Evolutionary conservation across 495 filamentous ascomycete genomes (phyloP), one percentile per base, ranked within the genome.

Genomic region (Viridothelium virens): DNA sequence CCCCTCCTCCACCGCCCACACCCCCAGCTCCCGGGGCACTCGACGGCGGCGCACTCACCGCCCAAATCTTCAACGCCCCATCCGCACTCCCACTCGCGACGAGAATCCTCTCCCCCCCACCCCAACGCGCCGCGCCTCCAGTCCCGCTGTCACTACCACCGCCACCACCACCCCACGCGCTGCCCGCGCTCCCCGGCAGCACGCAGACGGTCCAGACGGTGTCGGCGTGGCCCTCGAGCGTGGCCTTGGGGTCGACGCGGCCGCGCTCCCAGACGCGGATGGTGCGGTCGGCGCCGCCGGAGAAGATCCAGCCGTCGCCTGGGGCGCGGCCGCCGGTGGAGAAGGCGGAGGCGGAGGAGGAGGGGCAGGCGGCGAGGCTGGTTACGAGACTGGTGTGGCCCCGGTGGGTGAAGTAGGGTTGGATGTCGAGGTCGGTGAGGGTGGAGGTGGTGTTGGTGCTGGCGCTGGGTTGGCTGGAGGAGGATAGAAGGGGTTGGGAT

Each of bases 281-380:
- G 10, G 92, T 95, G 2, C 92, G 86, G 75, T 98, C 94, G 72
- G 96, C 91, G 2, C 94, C 94, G 50, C 95, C 94, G 18, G 92
- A 97, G 76, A 98, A 97, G 46, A 98, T 89, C 94, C 95, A 97
- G 5, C 95, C 95, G 69, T 96, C 92, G 25, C 91, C 91, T 65
- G 87, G 81, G 1, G 87, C 88, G 65, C 91, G 85, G 9, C 92
- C 92, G 25, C 91, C 92, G 38, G 91, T 95, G 9, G 89, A 89
- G 75, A 96, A 94, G 70, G 89, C 90, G 50, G 91, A 87, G 5
- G 89, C 90, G 50, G 91, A 87, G 3, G 87, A 84, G 2, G 91
- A 85, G 1, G 92, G 91, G 80, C 89, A 96, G 2, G 94, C 89
- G 2, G 95, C 87, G 10, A 98, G 78, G 7, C 85, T 90, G 61